Conservation (phyloP, 805 yeast species). For the Blastobotrys muscicola region DNA sequence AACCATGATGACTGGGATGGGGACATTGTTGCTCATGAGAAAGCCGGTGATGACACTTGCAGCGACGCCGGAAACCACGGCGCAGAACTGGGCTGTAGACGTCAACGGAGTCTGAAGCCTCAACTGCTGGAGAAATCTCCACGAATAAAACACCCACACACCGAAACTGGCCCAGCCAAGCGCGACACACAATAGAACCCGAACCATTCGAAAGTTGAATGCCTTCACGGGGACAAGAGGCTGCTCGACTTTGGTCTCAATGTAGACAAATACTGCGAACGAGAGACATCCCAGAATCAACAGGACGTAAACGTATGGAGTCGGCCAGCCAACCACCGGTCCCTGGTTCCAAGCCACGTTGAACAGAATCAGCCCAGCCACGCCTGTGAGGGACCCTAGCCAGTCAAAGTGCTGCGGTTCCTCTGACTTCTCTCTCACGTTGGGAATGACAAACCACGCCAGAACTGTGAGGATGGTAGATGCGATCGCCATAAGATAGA, state of each 20-base stretch:
- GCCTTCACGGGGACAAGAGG: constrained; percentile 49
- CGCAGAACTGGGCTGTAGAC: constrained; percentile 37
- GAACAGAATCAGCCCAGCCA: constrained; percentile 50
- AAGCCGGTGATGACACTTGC: constrained; percentile 48
- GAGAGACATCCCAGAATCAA: constrained; percentile 40
- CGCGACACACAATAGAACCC: constrained; percentile 42
- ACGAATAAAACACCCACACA: constrained; percentile 57
- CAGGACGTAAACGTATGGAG: constrained; percentile 47
- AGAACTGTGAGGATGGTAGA: constrained; percentile 27
- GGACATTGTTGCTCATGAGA: constrained; percentile 33
- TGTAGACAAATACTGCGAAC: constrained; percentile 37
- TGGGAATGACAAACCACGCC: constrained; percentile 34
- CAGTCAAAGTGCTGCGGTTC: constrained; percentile 34
- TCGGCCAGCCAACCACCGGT: constrained; percentile 59
- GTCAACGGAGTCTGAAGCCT: constrained; percentile 40
- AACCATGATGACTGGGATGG: constrained; percentile 42
- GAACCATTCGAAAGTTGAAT: constrained; percentile 36
- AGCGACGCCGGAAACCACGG: constrained; percentile 41
- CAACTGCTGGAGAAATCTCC: constrained; percentile 41
- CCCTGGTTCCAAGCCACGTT: constrained; percentile 72
- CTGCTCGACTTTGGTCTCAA: constrained; percentile 37
- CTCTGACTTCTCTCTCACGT: constrained; percentile 2
- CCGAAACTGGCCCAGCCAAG: constrained; percentile 78
- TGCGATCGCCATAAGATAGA: constrained; percentile 38
- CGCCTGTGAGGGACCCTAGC: constrained; percentile 48